Percentiles rank a stretch among this genome's conserved stretches.
Conservation (phyloP, 306 rosid genomes). For the Albizia julibrissin region DNA sequence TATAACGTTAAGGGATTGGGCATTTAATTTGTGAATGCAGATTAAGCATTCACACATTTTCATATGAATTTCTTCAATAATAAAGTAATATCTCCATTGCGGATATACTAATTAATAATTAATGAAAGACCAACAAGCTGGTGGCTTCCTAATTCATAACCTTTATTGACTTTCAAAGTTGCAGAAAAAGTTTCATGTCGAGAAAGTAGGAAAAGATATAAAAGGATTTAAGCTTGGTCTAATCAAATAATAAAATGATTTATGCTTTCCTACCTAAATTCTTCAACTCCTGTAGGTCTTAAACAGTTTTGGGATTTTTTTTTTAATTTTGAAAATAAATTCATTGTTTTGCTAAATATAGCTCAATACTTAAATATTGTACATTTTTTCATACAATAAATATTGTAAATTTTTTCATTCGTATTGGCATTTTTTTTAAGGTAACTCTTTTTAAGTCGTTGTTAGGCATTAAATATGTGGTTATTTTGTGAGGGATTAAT, state of each 20-base stretch:
- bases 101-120: background rate
- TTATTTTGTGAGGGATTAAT: too few relatives aligned
- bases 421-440: too few relatives aligned
- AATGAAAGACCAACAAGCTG: background rate
- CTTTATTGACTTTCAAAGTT: slow-evolving; percentile 31
- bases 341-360: background rate
- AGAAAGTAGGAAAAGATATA: slow-evolving; percentile 6
- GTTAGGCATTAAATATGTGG: too few relatives aligned
- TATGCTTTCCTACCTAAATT: slow-evolving; percentile 21
- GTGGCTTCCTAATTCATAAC: slow-evolving; percentile 6
- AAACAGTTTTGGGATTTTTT: background rate
- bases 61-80: background rate
- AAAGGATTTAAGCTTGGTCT: background rate
- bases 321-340: background rate
- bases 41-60: background rate
- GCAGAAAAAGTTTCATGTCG: background rate
- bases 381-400: background rate
- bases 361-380: background rate
- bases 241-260: slow-evolving; percentile 16
- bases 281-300: background rate
- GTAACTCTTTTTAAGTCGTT: too few relatives aligned
- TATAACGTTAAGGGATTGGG: background rate
- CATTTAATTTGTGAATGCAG: background rate
- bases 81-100: background rate
- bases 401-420: too few relatives aligned